A percentile compares a stretch with the other conserved stretches of the same genome.
Evolutionary conservation across 2,329 filamentous ascomycete genomes (phyloP).

Genomic region (Camillea tinctor): DNA sequence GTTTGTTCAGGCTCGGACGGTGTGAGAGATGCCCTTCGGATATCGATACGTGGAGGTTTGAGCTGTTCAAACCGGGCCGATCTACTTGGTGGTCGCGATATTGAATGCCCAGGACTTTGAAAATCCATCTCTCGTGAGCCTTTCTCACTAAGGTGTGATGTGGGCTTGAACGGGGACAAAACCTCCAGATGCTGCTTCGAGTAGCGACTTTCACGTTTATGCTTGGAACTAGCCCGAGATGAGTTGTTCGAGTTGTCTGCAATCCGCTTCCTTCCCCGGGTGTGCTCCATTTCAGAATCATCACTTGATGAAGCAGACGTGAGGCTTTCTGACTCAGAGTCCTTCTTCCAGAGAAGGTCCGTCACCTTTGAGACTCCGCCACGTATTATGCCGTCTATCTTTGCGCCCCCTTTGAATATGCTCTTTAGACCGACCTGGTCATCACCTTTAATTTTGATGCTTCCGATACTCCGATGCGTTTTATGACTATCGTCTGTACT

Average conservation of each 20-base stretch:
- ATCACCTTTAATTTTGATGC: constrained; percentile 44
- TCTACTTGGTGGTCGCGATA: constrained; percentile 37
- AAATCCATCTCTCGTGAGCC: constrained; percentile 17
- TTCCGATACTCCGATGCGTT: constrained; percentile 48
- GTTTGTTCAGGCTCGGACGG: constrained; percentile 28
- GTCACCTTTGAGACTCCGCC: constrained; percentile 56
- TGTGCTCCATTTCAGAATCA: constrained; percentile 48
- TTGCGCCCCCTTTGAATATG: constrained; percentile 73
- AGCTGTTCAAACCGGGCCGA: constrained; percentile 47
- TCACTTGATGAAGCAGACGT: constrained; percentile 44
- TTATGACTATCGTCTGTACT: constrained; percentile 48
- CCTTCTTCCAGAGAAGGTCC: constrained; percentile 57
- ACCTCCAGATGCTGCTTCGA: constrained; percentile 49
- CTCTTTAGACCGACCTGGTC: constrained; percentile 61
- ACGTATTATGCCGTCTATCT: constrained; percentile 68
- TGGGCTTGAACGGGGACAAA: constrained; percentile 49
- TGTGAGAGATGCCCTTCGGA: constrained; percentile 41
- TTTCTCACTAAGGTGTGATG: constrained; percentile 29
- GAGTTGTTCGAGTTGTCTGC: constrained; percentile 36
- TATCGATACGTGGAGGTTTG: constrained; percentile 50
- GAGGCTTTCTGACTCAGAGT: constrained; percentile 34
- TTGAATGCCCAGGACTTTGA: constrained; percentile 9
- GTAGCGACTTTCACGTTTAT: constrained; percentile 31
- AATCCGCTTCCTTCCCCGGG: constrained; percentile 39
- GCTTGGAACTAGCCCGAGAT: constrained; percentile 36